Evolutionary conservation across 805 yeast species (phyloP).

Genomic region (Ascoidea asiatica): DNA sequence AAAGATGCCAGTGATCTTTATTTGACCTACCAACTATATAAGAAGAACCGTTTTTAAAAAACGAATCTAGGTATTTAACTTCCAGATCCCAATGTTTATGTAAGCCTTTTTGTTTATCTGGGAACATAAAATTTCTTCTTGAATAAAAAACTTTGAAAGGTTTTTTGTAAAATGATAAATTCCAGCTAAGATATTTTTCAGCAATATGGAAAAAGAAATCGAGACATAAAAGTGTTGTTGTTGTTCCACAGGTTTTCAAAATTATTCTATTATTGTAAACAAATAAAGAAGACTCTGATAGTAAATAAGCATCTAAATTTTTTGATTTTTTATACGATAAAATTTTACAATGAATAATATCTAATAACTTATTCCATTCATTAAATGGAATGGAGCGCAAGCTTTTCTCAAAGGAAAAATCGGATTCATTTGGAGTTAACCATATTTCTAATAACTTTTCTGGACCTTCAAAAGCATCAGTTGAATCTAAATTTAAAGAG

Average conservation of each 20-base stretch:
- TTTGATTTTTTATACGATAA: conserved; percentile 61
- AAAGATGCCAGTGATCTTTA: conserved; percentile 86
- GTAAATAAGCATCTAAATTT: conserved; percentile 66
- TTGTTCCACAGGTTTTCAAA: conserved; percentile 92
- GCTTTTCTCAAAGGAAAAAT: conserved; percentile 23
- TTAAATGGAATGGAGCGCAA: conserved; percentile 51
- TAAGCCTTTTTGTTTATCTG: conserved; percentile 65
- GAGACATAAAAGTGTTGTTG: conserved; percentile 74
- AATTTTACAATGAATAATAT: conserved; percentile 78
- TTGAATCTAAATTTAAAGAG: conserved; percentile 69
- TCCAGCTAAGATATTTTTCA: conserved; percentile 26
- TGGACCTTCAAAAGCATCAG: conserved; percentile 94
- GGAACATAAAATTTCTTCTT: conserved; percentile 87
- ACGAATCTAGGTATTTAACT: conserved; percentile 50
- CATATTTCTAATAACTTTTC: conserved; percentile 86
- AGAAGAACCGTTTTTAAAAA: conserved; percentile 47
- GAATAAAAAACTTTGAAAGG: conserved; percentile 76
- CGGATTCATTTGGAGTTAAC: conserved; percentile 45
- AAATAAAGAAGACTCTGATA: conserved; percentile 82
- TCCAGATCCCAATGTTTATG: conserved; percentile 83
- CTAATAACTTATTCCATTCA: conserved; percentile 62
- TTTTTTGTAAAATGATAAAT: conserved; percentile 17
- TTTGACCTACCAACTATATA: conserved; percentile 72
- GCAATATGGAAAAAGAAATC: conserved; percentile 46
- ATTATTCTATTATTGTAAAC: conserved; percentile 78